Evolutionary conservation across 495 filamentous ascomycete genomes (phyloP).

Genomic region (Terfezia boudieri): DNA sequence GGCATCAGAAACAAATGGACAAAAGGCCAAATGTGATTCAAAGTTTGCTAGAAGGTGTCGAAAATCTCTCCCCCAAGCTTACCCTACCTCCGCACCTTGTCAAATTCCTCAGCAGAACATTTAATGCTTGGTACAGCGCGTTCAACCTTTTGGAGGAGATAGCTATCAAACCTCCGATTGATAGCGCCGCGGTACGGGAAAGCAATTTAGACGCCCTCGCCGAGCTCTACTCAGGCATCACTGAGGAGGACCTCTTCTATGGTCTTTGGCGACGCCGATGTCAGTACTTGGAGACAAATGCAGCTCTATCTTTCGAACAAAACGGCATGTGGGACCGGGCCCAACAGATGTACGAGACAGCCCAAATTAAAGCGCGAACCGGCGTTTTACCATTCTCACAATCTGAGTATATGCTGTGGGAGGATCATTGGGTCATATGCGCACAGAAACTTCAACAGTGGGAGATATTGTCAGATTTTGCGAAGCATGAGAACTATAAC

Average conservation of each 20-base stretch:
- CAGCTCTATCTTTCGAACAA: conserved; percentile 90
- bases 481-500: conserved; percentile 97
- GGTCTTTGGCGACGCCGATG: conserved; percentile 90
- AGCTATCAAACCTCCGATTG: conserved; percentile 59
- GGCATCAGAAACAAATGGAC: conserved; percentile 80
- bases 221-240: conserved; percentile 67
- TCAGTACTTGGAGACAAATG: conserved; percentile 89
- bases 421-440: conserved; percentile 96
- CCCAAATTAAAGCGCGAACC: conserved; percentile 88
- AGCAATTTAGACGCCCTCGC: conserved; percentile 87
- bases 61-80: conserved; percentile 57
- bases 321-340: conserved; percentile 99
- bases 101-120: conserved; percentile 77
- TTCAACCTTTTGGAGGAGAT: conserved; percentile 63
- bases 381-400: conserved; percentile 85
- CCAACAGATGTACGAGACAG: conserved; percentile 82
- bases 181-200: conserved; percentile 62
- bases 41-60: conserved; percentile 64
- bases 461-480: conserved; percentile 90
- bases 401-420: conserved; percentile 96
- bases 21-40: conserved; percentile 87
- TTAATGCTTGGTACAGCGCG: conserved; percentile 88
- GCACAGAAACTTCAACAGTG: conserved; percentile 97
- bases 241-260: conserved; percentile 94
- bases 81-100: conserved; percentile 88